phyloP scores from a whole-genome alignment of 768 basidiomycete species.

The Lactifluus echinatus region DNA sequence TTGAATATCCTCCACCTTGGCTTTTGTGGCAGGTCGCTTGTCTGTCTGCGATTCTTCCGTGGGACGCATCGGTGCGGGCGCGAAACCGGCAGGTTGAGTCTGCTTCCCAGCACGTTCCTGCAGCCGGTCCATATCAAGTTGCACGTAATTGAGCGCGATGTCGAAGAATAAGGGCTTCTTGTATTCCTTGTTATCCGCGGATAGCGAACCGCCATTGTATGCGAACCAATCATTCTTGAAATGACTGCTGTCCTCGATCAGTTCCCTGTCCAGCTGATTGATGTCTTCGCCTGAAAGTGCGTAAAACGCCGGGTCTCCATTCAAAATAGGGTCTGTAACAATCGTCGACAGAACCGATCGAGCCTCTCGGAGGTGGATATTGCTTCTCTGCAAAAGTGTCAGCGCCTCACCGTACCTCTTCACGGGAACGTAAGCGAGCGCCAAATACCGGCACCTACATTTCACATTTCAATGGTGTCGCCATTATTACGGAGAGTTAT shows the following conservation, averaged over 20 bases:
- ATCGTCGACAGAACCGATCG: constrained; percentile 42
- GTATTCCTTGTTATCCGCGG: constrained; percentile 38
- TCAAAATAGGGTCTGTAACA: constrained; percentile 38
- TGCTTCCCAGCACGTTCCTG: constrained; percentile 62
- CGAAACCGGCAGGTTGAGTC: constrained; percentile 23
- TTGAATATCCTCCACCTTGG: constrained; percentile 48
- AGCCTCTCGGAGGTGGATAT: constrained; percentile 68
- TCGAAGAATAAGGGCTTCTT: constrained; percentile 92
- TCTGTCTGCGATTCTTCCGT: constrained; percentile 28
- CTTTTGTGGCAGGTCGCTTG: constrained; percentile 43
- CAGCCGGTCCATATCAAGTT: constrained; percentile 74
- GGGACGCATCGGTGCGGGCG: constrained; percentile 21
- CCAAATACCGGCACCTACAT: constrained; percentile 63
- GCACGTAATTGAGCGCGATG: constrained; percentile 87
- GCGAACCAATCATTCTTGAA: constrained; percentile 75
- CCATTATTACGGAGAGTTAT: neutral
- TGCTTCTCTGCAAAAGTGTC: constrained; percentile 59
- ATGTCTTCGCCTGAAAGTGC: constrained; percentile 39
- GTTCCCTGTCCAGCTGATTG: constrained; percentile 42
- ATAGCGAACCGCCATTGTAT: constrained; percentile 55
- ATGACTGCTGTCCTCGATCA: constrained; percentile 38
- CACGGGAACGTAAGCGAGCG: constrained; percentile 60
- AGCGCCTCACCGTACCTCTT: constrained; percentile 70
- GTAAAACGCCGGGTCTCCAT: constrained; percentile 42
- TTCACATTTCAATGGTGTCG: constrained; percentile 4